Base-by-base conservation (phyloP, 2,329 filamentous ascomycete species). In the Epichloe elymi region DNA sequence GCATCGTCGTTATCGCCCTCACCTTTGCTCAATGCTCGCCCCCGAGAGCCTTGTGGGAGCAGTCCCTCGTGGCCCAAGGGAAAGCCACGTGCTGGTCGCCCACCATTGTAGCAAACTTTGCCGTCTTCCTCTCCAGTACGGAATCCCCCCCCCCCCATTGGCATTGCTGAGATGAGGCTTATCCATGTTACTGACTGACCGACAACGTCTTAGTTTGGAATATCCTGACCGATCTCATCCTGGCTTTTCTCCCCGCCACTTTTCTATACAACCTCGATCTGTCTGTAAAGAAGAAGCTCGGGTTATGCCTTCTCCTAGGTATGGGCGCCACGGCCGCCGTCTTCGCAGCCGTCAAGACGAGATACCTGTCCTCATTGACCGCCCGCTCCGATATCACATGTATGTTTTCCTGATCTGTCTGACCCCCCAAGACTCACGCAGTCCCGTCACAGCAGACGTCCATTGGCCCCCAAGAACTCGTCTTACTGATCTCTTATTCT, bases 201-300 rank as follows among this genome's bases (percentile, higher is more conserved):
- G 38, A 15, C 15, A n/a, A 23, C 37, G 19, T 19, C 15, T 17
- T 19, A 53, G 51, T 11, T 26, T 53, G 51, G 51, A 53, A 50
- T 20, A 50, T 50, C 37, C 14, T 50, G 10, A 47, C 48, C 7
- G 51, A 53, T 42, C 11, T 53, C 3, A 39, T 50, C 38, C 39
- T 53, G 30, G 51, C 51, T 14, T 15, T 48, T 7, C 35, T 53
- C 17, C 51, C 51, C 3, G 48, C 38, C 5, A 50, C 51, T 1
- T 53, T 53, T 14, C 20, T 53, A 10, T 53, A 45, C 11, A 53
- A 48, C 3, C 48, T 53, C n/a, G n/a, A 50, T 6, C 43, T 53
- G 2, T 26, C 43, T 5, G 2, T 23, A 7, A 44, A 5, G 48
- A 53, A 50, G 48, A 53, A 53, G 33, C 5, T 47, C 19, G 48